phyloP scores from a whole-genome alignment of 345 rosid species.

The Bruguiera parviflora region DNA sequence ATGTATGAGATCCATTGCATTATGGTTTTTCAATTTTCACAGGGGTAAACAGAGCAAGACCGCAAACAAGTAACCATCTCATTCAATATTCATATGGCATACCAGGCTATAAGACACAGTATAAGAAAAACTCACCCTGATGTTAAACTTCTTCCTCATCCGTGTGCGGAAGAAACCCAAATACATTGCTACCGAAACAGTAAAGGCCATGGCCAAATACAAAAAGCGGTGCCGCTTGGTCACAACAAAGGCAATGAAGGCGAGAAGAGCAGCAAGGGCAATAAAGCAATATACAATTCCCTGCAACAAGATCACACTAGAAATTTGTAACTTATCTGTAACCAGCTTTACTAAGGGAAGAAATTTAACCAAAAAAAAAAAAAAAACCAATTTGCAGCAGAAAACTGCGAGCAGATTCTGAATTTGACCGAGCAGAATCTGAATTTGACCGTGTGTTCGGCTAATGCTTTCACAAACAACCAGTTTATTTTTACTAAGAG shows the following conservation, averaged over 20 bases:
- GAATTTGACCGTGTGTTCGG: no score
- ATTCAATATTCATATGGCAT: no score
- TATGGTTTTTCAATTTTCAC: no score
- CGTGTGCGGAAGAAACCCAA: conserved; percentile 66
- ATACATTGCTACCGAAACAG: conserved; percentile 52
- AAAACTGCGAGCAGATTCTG: background rate
- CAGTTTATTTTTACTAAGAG: background rate
- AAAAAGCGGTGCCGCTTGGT: conserved; percentile 60
- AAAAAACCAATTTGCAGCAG: background rate
- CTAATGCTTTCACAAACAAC: background rate
- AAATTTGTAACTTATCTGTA: conserved; percentile 2
- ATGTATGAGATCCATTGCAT: no score
- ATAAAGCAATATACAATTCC: conserved; percentile 58
- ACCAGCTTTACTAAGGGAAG: no score
- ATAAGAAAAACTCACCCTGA: conserved; percentile 50
- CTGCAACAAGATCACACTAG: conserved; percentile 44
- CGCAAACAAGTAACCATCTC: no score
- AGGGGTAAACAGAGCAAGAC: no score
- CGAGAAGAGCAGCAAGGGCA: conserved; percentile 36
- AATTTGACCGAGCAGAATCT: background rate
- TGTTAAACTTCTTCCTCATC: conserved; percentile 69
- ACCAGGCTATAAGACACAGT: background rate
- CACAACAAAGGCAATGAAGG: conserved; percentile 52
- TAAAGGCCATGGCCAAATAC: conserved; percentile 56
- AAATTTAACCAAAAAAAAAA: no score